phyloP scores from a whole-genome alignment of 2,329 filamentous ascomycete species.

The Venturia asperata region DNA sequence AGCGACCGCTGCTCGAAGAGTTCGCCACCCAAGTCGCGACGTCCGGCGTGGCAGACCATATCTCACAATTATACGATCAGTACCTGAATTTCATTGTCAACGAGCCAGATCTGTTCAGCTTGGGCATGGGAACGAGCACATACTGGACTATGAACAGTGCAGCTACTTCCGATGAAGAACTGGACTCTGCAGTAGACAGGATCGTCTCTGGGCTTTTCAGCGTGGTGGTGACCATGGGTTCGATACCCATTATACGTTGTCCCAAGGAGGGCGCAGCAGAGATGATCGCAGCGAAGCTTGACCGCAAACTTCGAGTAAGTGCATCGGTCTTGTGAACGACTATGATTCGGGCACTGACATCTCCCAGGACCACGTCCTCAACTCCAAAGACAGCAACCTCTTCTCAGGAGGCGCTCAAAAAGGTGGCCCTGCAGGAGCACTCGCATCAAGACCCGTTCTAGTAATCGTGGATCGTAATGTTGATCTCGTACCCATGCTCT shows the following conservation, averaged over 20 bases:
- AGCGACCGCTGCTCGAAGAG: constrained; percentile 83
- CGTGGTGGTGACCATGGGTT: constrained; percentile 95
- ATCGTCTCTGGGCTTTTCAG: constrained; percentile 97
- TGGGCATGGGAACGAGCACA: constrained; percentile 86
- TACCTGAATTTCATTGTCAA: constrained; percentile 96
- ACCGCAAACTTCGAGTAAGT: constrained; percentile 69
- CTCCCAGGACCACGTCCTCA: constrained; percentile 72
- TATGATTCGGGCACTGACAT: background rate
- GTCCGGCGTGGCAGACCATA: constrained; percentile 77
- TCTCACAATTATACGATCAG: constrained; percentile 90
- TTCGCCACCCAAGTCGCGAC: constrained; percentile 84
- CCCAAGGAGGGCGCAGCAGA: constrained; percentile 90
- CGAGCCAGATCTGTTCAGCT: constrained; percentile 89
- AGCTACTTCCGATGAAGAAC: constrained; percentile 79
- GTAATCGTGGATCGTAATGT: constrained; percentile 93
- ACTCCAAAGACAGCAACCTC: constrained; percentile 86
- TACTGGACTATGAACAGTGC: constrained; percentile 97
- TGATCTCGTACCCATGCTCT: constrained; percentile 96
- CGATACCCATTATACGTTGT: constrained; percentile 91
- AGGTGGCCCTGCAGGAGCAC: constrained; percentile 41
- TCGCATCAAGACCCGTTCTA: constrained; percentile 70
- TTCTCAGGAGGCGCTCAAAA: constrained; percentile 51
- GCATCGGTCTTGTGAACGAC: background rate
- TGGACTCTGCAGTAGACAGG: constrained; percentile 79
- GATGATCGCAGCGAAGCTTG: constrained; percentile 87